Evolutionary conservation across 441 rosid genomes (phyloP).

Genomic region (Adansonia rubrostipa): DNA sequence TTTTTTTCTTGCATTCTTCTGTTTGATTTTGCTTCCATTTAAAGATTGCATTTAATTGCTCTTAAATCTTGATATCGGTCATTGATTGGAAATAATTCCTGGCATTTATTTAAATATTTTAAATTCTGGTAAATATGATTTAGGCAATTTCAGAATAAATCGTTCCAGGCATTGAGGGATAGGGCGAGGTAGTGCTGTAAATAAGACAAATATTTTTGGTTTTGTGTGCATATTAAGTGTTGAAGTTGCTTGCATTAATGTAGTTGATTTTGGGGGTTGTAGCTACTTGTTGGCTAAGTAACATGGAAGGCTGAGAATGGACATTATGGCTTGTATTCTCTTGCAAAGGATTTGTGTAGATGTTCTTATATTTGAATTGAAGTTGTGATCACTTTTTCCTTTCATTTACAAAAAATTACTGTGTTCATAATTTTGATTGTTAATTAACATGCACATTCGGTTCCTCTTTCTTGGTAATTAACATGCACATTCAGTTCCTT

Average conservation of each 20-base stretch:
- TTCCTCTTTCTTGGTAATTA: neutral
- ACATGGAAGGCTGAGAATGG: neutral
- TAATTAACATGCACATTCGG: neutral
- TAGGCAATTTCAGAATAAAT: neutral
- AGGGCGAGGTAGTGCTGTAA: conserved; percentile 3
- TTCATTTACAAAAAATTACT: neutral
- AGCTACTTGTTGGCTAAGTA: neutral
- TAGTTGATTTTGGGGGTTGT: neutral
- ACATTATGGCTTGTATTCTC: neutral
- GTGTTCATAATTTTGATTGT: neutral
- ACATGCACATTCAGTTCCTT: neutral
- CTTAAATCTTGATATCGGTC: neutral
- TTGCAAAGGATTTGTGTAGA: neutral
- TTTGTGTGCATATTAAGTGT: neutral
- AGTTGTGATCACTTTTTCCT: neutral
- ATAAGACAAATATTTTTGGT: neutral
- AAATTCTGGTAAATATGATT: neutral
- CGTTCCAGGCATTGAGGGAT: neutral
- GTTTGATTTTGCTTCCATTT: neutral
- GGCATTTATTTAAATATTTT: neutral
- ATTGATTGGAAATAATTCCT: neutral
- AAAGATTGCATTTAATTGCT: neutral
- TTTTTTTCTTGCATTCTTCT: neutral
- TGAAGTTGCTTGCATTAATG: neutral
- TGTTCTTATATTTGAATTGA: neutral